phyloP scores from a whole-genome alignment of 2,329 filamentous ascomycete genomes.

The Bretziella fagacearum region DNA sequence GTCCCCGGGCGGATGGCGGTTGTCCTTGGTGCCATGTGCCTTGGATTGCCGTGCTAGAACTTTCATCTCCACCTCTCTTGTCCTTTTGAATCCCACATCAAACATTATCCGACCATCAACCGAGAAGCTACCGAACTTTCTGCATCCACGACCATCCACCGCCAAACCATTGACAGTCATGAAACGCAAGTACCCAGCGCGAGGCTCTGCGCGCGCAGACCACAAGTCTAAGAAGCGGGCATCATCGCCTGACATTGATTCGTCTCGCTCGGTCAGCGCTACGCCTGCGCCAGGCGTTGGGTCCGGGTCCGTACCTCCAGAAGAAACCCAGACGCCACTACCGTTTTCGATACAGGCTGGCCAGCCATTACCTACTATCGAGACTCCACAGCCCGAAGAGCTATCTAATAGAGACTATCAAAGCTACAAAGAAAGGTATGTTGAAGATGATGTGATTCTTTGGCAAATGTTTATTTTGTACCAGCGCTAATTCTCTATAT shows the following conservation, averaged over 20 bases:
- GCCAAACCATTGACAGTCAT: slow-evolving; percentile 23
- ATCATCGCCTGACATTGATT: slow-evolving; percentile 33
- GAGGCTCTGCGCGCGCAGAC: slow-evolving; percentile 43
- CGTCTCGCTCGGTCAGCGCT: slow-evolving; percentile 18
- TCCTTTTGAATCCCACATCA: too few species aligned
- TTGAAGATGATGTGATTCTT: not conserved
- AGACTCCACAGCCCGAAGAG: slow-evolving; percentile 46
- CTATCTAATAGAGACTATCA: slow-evolving; percentile 52
- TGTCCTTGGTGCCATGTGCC: not conserved
- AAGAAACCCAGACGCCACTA: slow-evolving; percentile 27
- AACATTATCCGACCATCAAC: not conserved
- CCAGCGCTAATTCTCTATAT: not conserved
- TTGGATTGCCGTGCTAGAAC: not conserved
- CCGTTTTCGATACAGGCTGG: slow-evolving; percentile 47
- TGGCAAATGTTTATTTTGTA: slow-evolving; percentile 12
- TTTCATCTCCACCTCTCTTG: too few species aligned
- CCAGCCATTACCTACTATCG: slow-evolving; percentile 54
- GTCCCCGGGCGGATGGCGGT: not conserved
- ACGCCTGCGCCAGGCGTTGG: slow-evolving; percentile 30
- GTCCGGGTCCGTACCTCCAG: slow-evolving; percentile 23
- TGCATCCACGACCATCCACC: not conserved
- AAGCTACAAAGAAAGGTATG: slow-evolving; percentile 52
- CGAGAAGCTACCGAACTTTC: not conserved
- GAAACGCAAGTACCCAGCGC: slow-evolving; percentile 48
- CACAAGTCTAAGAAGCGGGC: slow-evolving; percentile 43